Conservation (phyloP, 805 yeast species). For the Komagataella populi region DNA sequence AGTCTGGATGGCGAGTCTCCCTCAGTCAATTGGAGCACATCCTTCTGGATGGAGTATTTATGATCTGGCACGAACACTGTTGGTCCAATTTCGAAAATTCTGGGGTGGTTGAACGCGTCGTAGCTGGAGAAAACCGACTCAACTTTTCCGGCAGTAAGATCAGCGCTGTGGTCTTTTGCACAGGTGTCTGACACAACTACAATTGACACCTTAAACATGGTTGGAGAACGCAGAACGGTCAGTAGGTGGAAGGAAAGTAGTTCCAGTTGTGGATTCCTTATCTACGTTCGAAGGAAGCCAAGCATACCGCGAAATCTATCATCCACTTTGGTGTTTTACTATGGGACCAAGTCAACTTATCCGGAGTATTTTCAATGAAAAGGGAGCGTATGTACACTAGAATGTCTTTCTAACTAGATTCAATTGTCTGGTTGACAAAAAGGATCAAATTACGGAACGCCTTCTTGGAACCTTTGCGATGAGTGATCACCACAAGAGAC, state of each 20-base stretch:
- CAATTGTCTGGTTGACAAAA: neutral
- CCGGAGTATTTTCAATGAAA: no score
- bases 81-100: conserved; percentile 3
- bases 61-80: conserved; percentile 23
- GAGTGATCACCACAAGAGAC: neutral
- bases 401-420: neutral
- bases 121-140: conserved; percentile 16
- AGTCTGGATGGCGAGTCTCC: conserved; percentile 10
- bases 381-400: neutral
- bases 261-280: neutral
- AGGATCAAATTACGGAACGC: neutral
- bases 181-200: conserved; percentile 30
- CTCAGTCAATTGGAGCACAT: conserved; percentile 14
- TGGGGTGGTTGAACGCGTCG: conserved; percentile 5
- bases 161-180: conserved; percentile 15
- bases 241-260: neutral
- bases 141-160: conserved; percentile 5
- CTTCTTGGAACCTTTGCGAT: neutral
- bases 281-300: neutral
- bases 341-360: neutral
- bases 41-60: conserved; percentile 14
- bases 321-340: no score
- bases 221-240: neutral
- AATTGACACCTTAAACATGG: conserved; percentile 15
- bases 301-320: neutral